A percentile compares a stretch with the other conserved stretches of the same genome.
Conservation (phyloP, 2,329 filamentous ascomycete species). For the Aspergillus tanneri region DNA sequence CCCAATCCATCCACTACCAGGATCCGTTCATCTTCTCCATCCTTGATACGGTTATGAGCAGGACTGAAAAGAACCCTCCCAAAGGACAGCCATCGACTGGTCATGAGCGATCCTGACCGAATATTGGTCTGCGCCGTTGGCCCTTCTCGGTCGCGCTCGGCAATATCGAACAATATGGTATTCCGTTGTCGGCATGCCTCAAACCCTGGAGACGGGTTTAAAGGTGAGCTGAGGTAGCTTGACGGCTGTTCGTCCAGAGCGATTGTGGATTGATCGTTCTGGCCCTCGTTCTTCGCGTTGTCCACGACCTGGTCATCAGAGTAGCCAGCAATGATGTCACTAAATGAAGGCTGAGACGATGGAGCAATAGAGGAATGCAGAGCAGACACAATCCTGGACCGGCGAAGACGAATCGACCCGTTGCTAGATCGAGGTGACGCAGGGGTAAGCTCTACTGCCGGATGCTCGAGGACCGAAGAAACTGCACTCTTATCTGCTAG, state of each 20-base stretch:
- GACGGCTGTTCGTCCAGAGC: conserved; percentile 26
- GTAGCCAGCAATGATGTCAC: conserved; percentile 55
- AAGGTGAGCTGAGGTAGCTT: conserved; percentile 28
- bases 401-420: conserved; percentile 46
- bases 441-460: conserved; percentile 22
- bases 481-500: conserved; percentile 7
- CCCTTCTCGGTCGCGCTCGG: conserved; percentile 44
- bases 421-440: conserved; percentile 29
- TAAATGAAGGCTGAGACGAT: conserved; percentile 54
- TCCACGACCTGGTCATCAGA: conserved; percentile 33
- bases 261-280: conserved; percentile 21
- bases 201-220: conserved; percentile 23
- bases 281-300: conserved; percentile 22
- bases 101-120: conserved; percentile 52
- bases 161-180: conserved; percentile 38
- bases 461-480: conserved; percentile 23
- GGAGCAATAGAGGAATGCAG: conserved; percentile 51
- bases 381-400: conserved; percentile 53
- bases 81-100: conserved; percentile 52
- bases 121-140: conserved; percentile 47
- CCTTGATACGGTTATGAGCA: conserved; percentile 47
- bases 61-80: conserved; percentile 52
- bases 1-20: conserved; percentile 52
- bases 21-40: conserved; percentile 43
- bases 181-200: conserved; percentile 35